These are phyloP conservation scores for Wickerhamiella kurtzmanii DNA, from an alignment of 805 yeast genomes.

Conservation along the genomic window DNA sequence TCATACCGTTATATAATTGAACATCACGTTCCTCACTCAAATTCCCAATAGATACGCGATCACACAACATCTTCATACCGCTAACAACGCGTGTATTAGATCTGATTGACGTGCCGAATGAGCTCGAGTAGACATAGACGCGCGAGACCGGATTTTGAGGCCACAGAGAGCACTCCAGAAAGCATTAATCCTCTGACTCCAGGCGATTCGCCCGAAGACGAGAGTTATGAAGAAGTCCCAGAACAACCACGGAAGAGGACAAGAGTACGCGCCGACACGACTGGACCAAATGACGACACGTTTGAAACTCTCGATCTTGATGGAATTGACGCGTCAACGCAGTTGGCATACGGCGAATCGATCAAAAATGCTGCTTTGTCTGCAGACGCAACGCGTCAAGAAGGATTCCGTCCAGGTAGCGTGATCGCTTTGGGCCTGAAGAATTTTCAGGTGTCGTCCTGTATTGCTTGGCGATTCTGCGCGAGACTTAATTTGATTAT, in stretches of 20 bases:
- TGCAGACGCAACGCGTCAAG: not conserved
- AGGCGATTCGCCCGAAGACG: not conserved
- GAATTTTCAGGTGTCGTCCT: slow-evolving; percentile 18
- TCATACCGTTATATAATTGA: too few relatives aligned
- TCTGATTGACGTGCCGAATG: too few relatives aligned
- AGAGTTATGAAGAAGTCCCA: not conserved
- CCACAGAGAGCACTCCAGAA: not conserved
- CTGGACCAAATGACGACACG: not conserved
- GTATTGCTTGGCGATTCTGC: slow-evolving; percentile 36
- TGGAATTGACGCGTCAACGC: not conserved
- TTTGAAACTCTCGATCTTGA: not conserved
- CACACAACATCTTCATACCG: too few relatives aligned
- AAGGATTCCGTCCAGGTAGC: slow-evolving; percentile 13
- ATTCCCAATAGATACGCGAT: too few relatives aligned
- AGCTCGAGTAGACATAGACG: too few relatives aligned
- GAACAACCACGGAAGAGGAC: not conserved
- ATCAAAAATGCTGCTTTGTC: not conserved
- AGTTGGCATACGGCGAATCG: not conserved
- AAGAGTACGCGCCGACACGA: not conserved
- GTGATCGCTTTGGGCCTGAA: slow-evolving; percentile 11
- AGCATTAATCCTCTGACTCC: not conserved
- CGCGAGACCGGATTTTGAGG: not conserved
- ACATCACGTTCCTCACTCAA: too few relatives aligned
- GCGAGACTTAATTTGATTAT: slow-evolving; percentile 82
- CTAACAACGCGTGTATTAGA: too few relatives aligned